Base-by-base conservation (phyloP, 2,329 filamentous ascomycete species). In the Aspergillus ibericus region DNA sequence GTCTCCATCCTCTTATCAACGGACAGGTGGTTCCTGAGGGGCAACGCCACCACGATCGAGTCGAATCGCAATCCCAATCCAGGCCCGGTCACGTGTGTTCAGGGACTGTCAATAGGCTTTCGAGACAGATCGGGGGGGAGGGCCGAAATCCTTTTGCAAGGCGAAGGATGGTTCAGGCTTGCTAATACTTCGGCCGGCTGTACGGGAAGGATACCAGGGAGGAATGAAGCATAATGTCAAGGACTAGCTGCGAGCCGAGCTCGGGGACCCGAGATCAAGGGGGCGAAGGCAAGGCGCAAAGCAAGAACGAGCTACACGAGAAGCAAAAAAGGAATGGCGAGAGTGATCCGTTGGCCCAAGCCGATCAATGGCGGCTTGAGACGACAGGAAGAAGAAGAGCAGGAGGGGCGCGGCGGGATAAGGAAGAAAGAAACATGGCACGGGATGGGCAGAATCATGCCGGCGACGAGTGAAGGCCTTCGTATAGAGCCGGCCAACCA, bases 1-100 rank as follows among this genome's bases (percentile, higher is more conserved):
- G 47, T 44, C 27, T 63, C 61, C 63, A 64, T 63, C 18, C 8
- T 44, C 16, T n/a, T 34, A 27, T 51, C 18, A 9, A 3, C 18
- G 9, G 18, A 53, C 13, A 18, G 36, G 12, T 18, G 40, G 38
- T 42, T 22, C 10, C 9, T 20, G 22, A 35, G 9, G 15, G 35
- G 50, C n/a, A 40, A 29, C 52, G 34, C 47, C 40, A 58, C 46
- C 18, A 18, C n/a, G 44, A 20, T 9, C 10, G 8, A 29, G 42
- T 27, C 20, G 42, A 27, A 47, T 47, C 42, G 42, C 42, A 9
- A 22, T 4, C 18, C 13, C 6, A 47, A 29, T 5, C 22, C 3
- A 47, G 5, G 6, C 12, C 13, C 15, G 22, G 13, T 47, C 42
- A 47, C 42, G 42, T 27, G 42, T 27, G 8, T 27, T 47, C 22